Conservation (phyloP, 1,284 basidiomycete genomes). For the Moesziomyces sp. region DNA sequence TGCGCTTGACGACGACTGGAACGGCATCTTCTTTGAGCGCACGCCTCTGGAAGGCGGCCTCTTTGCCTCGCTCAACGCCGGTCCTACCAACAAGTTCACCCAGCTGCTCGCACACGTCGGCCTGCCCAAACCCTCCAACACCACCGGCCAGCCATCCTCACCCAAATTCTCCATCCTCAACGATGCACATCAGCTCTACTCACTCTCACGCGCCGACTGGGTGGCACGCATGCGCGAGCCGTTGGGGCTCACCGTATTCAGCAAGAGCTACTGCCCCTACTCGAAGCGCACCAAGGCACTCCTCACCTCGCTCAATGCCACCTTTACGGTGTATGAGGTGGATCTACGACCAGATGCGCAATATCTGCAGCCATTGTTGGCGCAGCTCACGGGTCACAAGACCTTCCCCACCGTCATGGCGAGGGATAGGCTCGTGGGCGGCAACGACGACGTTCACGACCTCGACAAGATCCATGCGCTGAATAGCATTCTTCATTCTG, state of each 20-base stretch:
- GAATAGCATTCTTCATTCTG: constrained; percentile 17
- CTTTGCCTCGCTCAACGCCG: constrained; percentile 19
- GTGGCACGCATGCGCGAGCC: constrained; percentile 14
- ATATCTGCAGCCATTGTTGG: constrained; percentile 37
- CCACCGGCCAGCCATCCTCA: not conserved
- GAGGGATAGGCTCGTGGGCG: constrained; percentile 34
- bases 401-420: constrained; percentile 48
- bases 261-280: constrained; percentile 52
- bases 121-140: constrained; percentile 9
- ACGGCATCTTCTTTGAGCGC: constrained; percentile 26
- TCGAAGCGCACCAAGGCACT: constrained; percentile 37
- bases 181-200: constrained; percentile 31
- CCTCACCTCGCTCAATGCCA: constrained; percentile 29
- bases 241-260: constrained; percentile 41
- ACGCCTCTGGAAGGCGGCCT: constrained; percentile 12
- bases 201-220: constrained; percentile 34
- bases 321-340: constrained; percentile 38
- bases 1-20: constrained; percentile 31
- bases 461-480: constrained; percentile 18
- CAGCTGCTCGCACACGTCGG: constrained; percentile 35
- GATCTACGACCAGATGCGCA: constrained; percentile 35
- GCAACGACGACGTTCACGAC: constrained; percentile 36
- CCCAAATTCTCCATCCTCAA: constrained; percentile 20
- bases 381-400: constrained; percentile 25
- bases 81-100: constrained; percentile 36